Evolutionary conservation across 768 basidiomycete species (phyloP), one percentile per base, ranked within the genome.

Genomic region (Boletus patriciae): DNA sequence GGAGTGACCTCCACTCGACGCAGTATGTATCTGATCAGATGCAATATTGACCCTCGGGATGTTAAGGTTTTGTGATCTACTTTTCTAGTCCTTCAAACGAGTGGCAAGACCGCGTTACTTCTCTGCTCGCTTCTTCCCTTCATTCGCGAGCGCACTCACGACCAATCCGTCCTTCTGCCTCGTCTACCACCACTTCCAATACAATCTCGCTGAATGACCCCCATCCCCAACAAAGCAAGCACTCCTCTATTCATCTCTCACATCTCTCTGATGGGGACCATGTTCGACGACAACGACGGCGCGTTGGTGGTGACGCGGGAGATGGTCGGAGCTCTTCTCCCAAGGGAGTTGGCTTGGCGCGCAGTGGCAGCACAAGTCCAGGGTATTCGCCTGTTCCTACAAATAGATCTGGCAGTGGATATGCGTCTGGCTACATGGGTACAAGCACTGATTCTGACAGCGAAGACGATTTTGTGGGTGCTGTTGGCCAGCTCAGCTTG

Each of bases 401-500:
- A 33, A 55, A 54, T 41, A 45, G 54, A 8, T 61, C 63, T 34
- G 62, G 60, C 19, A 21, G 60, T 29, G 68, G 57, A 44, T 62
- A 64, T 40, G 60, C 64, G 7, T 60, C 64, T 36, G 69, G 66
- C 16, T 63, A 70, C 41, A 68, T 66, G 63, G 69, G 60, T 8
- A 52, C 63, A 25, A 70, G 77, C 62, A 69, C 75, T 4, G 70
- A 70, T 19, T 66, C 68, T 9, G 70, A 70, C 19, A 73, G 72
- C 37, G 78, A 79, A 45, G 77, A 77, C 42, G 78, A 80, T 51
- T 68, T 88, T 4, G 78, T 81, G 33, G 84, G 86, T 55, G 92
- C 90, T 29, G 81, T 94, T 6, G 93, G 93, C 3, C 92, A 94
- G 72, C 76, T 95, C 56, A 90, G 88, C 60, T 65, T 95, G 62